Percentiles rank a stretch among this genome's conserved stretches.
Conservation (phyloP, 805 yeast species). For the Kodamaea laetipori region DNA sequence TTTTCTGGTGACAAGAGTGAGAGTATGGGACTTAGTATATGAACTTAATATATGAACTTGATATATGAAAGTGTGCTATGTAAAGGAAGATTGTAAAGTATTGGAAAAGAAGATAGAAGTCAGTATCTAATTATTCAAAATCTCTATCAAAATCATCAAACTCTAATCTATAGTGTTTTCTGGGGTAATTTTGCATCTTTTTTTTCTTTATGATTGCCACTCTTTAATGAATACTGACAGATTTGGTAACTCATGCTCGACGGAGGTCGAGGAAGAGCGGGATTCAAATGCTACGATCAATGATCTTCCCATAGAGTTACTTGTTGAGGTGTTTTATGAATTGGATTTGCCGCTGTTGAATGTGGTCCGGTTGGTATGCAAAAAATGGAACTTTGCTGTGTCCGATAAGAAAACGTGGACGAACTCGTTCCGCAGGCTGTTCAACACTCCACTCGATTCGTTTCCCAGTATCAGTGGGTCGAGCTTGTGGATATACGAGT, state of each 20-base stretch:
- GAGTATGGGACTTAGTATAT: no score
- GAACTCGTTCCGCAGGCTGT: conserved; percentile 43
- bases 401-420: conserved; percentile 51
- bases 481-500: conserved; percentile 49
- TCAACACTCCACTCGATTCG: conserved; percentile 31
- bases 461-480: conserved; percentile 51
- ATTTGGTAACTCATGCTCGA: conserved; percentile 24
- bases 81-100: no score
- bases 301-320: conserved; percentile 50
- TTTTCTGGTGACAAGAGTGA: conserved; percentile 5
- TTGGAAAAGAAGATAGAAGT: no score
- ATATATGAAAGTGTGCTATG: no score
- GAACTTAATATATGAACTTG: no score
- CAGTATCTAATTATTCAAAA: no score
- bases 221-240: conserved; percentile 13
- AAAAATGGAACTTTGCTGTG: conserved; percentile 47
- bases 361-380: conserved; percentile 47
- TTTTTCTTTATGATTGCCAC: no score
- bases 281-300: conserved; percentile 18
- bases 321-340: conserved; percentile 46
- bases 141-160: no score
- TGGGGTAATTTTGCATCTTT: no score
- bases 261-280: not conserved
- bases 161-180: no score
- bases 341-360: conserved; percentile 49